Conservation (phyloP, 2,329 filamentous ascomycete genomes). For the Arthrobotrys conoides region DNA sequence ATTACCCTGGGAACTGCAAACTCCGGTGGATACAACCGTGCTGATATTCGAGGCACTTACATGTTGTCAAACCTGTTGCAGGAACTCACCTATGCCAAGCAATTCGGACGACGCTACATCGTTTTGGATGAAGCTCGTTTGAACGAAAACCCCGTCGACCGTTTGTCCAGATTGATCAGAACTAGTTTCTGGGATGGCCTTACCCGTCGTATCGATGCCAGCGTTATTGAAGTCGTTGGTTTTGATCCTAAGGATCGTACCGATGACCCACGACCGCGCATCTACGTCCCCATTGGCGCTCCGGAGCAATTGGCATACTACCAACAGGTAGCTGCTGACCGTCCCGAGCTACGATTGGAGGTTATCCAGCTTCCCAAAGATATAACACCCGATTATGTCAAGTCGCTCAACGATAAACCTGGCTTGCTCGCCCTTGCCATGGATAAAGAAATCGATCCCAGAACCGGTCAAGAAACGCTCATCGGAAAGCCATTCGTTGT, state of each 20-base stretch:
- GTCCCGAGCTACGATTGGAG: constrained; percentile 87
- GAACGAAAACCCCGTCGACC: constrained; percentile 94
- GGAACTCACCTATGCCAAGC: constrained; percentile 91
- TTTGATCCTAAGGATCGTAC: constrained; percentile 97
- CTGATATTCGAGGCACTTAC: constrained; percentile 94
- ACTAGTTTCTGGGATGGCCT: constrained; percentile 94
- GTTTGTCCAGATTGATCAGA: constrained; percentile 86
- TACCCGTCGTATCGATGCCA: constrained; percentile 89
- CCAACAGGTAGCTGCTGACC: constrained; percentile 79
- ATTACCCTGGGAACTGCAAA: constrained; percentile 86
- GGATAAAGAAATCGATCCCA: constrained; percentile 79
- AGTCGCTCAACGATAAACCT: constrained; percentile 81
- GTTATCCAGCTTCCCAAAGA: constrained; percentile 83
- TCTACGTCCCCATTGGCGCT: constrained; percentile 88
- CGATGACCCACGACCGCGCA: constrained; percentile 85
- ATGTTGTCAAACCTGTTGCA: constrained; percentile 97
- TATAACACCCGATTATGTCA: constrained; percentile 81
- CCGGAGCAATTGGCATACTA: constrained; percentile 94
- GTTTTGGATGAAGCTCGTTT: constrained; percentile 90
- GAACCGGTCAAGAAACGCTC: constrained; percentile 78
- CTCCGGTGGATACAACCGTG: constrained; percentile 87
- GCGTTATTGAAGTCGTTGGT: constrained; percentile 86
- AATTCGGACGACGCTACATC: constrained; percentile 89
- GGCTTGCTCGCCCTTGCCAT: constrained; percentile 92
- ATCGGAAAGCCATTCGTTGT: constrained; percentile 94